phyloP scores from a whole-genome alignment of 2,329 filamentous ascomycete species.

The Phyllachora maydis region DNA sequence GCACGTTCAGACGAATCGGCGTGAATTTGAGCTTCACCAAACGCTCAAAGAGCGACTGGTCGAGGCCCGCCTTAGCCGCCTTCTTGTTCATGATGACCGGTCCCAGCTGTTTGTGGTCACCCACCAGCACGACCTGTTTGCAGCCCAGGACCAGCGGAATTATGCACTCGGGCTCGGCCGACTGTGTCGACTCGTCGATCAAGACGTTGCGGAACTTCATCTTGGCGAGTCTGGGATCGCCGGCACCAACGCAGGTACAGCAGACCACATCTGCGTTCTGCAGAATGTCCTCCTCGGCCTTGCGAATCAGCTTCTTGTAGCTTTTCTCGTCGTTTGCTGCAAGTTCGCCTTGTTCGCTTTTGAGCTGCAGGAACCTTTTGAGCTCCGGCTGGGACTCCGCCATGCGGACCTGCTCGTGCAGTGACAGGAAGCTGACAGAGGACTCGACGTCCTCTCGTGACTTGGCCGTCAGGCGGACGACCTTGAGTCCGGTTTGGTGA shows the following conservation, averaged over 20 bases:
- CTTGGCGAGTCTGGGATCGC: constrained; percentile 84
- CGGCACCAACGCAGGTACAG: constrained; percentile 94
- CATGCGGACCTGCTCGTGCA: constrained; percentile 94
- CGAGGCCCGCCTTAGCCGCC: constrained; percentile 88
- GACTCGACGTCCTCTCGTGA: constrained; percentile 97
- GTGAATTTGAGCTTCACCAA: constrained; percentile 78
- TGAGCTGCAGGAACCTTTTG: constrained; percentile 79
- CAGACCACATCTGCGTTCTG: constrained; percentile 94
- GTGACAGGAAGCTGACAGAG: constrained; percentile 84
- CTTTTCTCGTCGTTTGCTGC: constrained; percentile 97
- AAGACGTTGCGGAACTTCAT: constrained; percentile 97
- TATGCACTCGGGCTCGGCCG: constrained; percentile 96
- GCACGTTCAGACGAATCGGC: constrained; percentile 84
- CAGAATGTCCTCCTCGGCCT: constrained; percentile 86
- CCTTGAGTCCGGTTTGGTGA: constrained; percentile 84
- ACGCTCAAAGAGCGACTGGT: constrained; percentile 96
- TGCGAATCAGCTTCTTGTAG: constrained; percentile 85
- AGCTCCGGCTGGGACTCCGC: constrained; percentile 92
- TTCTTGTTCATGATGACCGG: constrained; percentile 99
- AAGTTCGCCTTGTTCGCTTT: constrained; percentile 76
- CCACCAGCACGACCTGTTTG: constrained; percentile 97
- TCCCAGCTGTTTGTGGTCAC: constrained; percentile 93
- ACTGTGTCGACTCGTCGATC: constrained; percentile 96
- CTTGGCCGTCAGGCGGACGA: constrained; percentile 94
- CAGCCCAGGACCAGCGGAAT: constrained; percentile 92